phyloP scores from a whole-genome alignment of 2,329 filamentous ascomycete genomes.

The Pseudogymnoascus sp. region DNA sequence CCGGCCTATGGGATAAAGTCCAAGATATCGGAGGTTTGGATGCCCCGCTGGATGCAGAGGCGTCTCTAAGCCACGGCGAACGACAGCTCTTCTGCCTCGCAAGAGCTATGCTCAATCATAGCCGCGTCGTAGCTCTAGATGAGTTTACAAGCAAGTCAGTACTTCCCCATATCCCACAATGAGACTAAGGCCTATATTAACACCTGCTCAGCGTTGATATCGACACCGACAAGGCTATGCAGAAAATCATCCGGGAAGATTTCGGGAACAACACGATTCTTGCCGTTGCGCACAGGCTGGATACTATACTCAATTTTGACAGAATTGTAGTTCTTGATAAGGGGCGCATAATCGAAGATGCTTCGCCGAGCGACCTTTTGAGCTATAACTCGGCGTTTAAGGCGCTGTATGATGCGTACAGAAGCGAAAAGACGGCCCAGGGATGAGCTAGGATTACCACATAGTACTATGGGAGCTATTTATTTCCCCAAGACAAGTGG shows the following conservation, averaged over 20 bases:
- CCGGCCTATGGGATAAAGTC: slow-evolving; percentile 17
- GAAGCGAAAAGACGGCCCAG: background rate
- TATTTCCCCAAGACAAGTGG: background rate
- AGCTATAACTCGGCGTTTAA: slow-evolving; percentile 11
- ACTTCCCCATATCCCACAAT: background rate
- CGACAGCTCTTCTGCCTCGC: slow-evolving; percentile 57
- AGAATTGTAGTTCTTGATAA: slow-evolving; percentile 40
- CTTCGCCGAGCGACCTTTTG: slow-evolving; percentile 71
- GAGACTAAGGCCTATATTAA: background rate
- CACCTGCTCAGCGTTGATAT: slow-evolving; percentile 41
- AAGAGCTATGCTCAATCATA: slow-evolving; percentile 42
- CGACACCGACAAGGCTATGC: slow-evolving; percentile 48
- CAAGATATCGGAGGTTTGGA: slow-evolving; percentile 19
- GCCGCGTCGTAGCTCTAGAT: background rate
- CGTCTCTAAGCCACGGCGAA: slow-evolving; percentile 40
- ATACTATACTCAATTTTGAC: slow-evolving; percentile 42
- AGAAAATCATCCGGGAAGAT: slow-evolving; percentile 42
- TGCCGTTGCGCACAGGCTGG: slow-evolving; percentile 29
- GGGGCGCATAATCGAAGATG: slow-evolving; percentile 67
- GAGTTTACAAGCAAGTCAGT: slow-evolving; percentile 12
- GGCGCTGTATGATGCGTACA: slow-evolving; percentile 12
- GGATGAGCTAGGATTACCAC: background rate
- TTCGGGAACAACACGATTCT: slow-evolving; percentile 47
- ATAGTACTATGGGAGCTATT: background rate
- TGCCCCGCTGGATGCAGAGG: slow-evolving; percentile 35